Base-by-base conservation (phyloP, 768 basidiomycete species). In the Ramaria rubella region DNA sequence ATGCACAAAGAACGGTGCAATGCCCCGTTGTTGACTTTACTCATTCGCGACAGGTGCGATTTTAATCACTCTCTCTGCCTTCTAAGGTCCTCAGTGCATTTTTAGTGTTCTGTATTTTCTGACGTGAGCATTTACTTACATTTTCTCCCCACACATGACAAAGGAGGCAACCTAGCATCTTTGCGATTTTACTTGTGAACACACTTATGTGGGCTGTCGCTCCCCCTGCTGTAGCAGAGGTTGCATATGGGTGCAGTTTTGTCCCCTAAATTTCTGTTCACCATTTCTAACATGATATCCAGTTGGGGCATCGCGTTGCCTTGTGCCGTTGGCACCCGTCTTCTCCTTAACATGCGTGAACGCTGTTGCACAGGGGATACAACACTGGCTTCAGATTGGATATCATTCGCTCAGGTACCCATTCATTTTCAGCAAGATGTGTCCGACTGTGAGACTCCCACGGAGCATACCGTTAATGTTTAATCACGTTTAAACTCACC, bases 271-370 rank as follows among this genome's bases (percentile, higher is more conserved):
- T 24, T 7, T 7, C 19, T 9, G 8, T 8, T 17, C 9, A 21
- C 8, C 21, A 7, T 19, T 45, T 45, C 36, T 40, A 12, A 19
- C 21, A 42, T 14, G 29, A 17, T 31, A 36, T 36, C 8, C 34
- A 67, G 23, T 59, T 34, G 30, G 15, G 73, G 80, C 2, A 72
- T 81, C 21, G 79, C 81, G 2, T 70, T 84, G 68, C 79, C 81
- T 0, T 81, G 79, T 62, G 77, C 81, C 7, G 70, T 84, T 53
- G 73, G 78, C n/a, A 82, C 77, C 62, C 71, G 81, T 23, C 72
- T 82, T 14, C 74, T 79, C 24, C 70, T 83, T 24, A 83, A 82
- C 59, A 77, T 83, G 24, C 79, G 80, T 8, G 43, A 45, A 45
- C 15, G 43, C 8, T 45, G 43, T 19, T 45, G 8, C 43, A 45